phyloP scores from a whole-genome alignment of 2,329 filamentous ascomycete genomes.

The Chaetomium strumarium region DNA sequence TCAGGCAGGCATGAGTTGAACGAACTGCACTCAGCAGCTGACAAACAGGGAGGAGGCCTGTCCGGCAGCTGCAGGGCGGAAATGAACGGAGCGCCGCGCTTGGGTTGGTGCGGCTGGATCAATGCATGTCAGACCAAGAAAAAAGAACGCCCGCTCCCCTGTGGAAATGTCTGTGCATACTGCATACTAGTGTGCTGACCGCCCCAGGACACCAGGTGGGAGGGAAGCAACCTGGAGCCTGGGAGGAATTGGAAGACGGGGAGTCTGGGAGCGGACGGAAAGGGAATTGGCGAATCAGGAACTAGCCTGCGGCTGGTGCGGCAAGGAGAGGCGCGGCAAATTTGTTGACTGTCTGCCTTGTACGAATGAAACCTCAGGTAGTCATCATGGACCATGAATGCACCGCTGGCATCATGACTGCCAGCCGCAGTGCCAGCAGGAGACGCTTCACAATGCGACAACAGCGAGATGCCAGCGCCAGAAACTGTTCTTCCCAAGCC shows the following conservation, averaged over 20 bases:
- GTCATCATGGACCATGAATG: no score
- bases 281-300: conserved; percentile 5
- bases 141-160: background rate
- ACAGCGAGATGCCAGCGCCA: background rate
- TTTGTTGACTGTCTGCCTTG: background rate
- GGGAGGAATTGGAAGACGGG: background rate
- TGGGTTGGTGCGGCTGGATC: background rate
- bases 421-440: no score
- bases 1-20: background rate
- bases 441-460: background rate
- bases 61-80: background rate
- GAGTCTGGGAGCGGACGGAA: background rate
- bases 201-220: no score
- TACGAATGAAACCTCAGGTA: no score
- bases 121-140: background rate
- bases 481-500: background rate
- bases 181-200: no score
- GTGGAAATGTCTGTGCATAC: background rate
- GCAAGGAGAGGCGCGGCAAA: no score
- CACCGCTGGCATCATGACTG: no score
- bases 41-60: background rate
- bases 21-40: background rate
- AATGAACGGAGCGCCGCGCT: background rate
- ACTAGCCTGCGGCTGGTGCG: background rate
- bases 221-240: no score